A percentile compares a stretch with the other conserved stretches of the same genome.
These are phyloP conservation scores for Teratosphaeria epicoccoides DNA, from an alignment of 2,329 filamentous ascomycete genomes.

Conservation along the genomic window DNA sequence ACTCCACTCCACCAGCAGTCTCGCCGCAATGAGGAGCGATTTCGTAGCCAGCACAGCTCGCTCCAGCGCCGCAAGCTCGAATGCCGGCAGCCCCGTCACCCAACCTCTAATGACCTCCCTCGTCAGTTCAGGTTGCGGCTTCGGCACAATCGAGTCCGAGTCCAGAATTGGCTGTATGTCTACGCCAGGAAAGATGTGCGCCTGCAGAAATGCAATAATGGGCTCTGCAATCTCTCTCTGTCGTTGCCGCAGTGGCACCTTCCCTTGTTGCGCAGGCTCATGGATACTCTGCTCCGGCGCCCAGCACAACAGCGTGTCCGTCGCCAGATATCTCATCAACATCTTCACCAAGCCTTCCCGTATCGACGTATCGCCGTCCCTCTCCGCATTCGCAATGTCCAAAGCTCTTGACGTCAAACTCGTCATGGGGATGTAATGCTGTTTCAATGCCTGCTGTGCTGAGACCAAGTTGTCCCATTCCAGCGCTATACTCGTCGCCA, in stretches of 20 bases:
- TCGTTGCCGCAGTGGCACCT: conserved; percentile 50
- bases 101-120: conserved; percentile 66
- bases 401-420: conserved; percentile 72
- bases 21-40: conserved; percentile 65
- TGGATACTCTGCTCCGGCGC: conserved; percentile 47
- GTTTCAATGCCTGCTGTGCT: conserved; percentile 70
- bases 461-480: conserved; percentile 87
- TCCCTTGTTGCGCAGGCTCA: conserved; percentile 40
- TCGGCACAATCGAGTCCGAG: conserved; percentile 62
- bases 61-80: conserved; percentile 81
- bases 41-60: conserved; percentile 75
- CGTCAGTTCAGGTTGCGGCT: conserved; percentile 62
- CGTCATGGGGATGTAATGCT: conserved; percentile 83
- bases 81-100: conserved; percentile 60
- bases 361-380: conserved; percentile 34
- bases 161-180: conserved; percentile 74
- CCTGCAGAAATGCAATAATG: conserved; percentile 60
- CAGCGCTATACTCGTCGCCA: conserved; percentile 74
- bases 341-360: conserved; percentile 55
- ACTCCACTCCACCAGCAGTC: conserved; percentile 81
- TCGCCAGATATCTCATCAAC: conserved; percentile 77
- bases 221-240: conserved; percentile 61
- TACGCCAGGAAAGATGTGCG: conserved; percentile 72
- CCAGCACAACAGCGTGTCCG: conserved; percentile 90
- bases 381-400: conserved; percentile 65